Conservation (phyloP, 805 yeast species). For the Pichia nakasei region DNA sequence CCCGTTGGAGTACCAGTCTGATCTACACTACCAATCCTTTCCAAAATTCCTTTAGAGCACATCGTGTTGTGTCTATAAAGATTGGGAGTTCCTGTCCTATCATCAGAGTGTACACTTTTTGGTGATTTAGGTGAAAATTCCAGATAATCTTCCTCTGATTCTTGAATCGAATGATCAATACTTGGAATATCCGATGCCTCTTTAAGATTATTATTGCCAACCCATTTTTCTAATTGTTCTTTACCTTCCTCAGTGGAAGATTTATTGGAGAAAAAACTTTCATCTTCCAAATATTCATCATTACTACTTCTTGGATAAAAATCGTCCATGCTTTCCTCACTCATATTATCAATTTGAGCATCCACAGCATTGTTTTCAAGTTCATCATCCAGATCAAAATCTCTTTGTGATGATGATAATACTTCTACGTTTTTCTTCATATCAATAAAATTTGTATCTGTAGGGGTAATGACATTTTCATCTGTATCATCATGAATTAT, state of each 20-base stretch:
- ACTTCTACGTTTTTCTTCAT: background rate
- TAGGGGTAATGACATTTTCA: constrained; percentile 1
- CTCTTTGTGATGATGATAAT: background rate
- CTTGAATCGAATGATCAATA: too few relatives aligned
- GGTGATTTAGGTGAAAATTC: background rate
- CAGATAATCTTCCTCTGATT: background rate
- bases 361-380: constrained; percentile 7
- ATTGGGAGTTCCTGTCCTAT: constrained; percentile 1
- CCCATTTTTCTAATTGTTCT: too few relatives aligned
- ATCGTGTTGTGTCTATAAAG: constrained; percentile 1
- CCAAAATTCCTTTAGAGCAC: constrained; percentile 1
- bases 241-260: too few relatives aligned
- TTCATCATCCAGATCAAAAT: constrained; percentile 11
- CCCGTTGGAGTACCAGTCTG: constrained; percentile 3
- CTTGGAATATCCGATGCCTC: background rate
- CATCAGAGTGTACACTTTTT: background rate
- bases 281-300: constrained; percentile 1
- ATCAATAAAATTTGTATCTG: background rate
- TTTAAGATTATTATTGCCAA: too few relatives aligned
- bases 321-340: constrained; percentile 2
- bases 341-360: background rate
- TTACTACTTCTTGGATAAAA: constrained; percentile 9
- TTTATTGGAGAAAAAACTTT: too few relatives aligned
- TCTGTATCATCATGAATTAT: too few relatives aligned
- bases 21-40: background rate